These are phyloP conservation scores for Scleromitrula shiraiana DNA, from an alignment of 2,329 filamentous ascomycete genomes.

Conservation along the genomic window DNA sequence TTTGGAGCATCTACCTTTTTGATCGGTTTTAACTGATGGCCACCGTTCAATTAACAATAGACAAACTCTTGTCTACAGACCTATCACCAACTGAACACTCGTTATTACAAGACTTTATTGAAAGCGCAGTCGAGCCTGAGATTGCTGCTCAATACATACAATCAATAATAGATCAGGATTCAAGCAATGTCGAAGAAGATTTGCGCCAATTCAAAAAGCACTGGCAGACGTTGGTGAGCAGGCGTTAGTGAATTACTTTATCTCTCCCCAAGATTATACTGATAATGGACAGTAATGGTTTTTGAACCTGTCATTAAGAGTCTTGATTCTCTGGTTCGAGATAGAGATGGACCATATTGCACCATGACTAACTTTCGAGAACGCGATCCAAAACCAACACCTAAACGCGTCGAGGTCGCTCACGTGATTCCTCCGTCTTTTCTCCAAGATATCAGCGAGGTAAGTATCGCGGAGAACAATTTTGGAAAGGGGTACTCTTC, in stretches of 20 bases:
- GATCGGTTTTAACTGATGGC: no score
- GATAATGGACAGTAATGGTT: neutral
- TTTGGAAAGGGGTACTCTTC: neutral
- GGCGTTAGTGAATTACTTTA: neutral
- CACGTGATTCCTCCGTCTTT: neutral
- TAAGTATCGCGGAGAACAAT: neutral
- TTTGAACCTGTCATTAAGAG: neutral
- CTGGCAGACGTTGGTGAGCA: neutral
- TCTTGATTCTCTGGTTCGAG: neutral
- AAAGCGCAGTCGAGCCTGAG: neutral
- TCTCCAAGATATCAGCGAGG: neutral
- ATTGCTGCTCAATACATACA: neutral
- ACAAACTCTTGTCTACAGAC: neutral
- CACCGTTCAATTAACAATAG: no score
- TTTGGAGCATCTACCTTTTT: no score
- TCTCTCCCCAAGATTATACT: neutral
- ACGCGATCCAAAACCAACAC: neutral
- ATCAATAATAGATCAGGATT: neutral
- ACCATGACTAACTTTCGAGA: neutral
- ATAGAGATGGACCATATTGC: neutral
- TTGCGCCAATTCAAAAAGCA: neutral
- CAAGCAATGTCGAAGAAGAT: neutral
- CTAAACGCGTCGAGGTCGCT: neutral
- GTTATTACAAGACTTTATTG: neutral
- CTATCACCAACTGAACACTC: neutral